Base-by-base conservation (phyloP, 169 alveolate genomes). In the Toxoplasma gondii region DNA sequence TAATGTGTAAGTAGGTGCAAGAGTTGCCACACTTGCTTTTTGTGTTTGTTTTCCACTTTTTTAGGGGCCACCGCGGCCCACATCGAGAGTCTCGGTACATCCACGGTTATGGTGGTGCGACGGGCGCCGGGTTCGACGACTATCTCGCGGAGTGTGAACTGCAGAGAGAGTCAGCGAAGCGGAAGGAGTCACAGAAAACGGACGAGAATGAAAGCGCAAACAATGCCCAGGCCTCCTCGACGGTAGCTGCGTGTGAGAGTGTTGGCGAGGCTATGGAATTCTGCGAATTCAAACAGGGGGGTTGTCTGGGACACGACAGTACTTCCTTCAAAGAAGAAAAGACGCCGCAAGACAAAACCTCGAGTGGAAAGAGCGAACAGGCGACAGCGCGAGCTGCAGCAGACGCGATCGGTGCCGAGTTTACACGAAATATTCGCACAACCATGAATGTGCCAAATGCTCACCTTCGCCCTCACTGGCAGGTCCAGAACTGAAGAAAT, bases 51-150 rank as follows among this genome's bases (percentile, higher is more conserved):
- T 78, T 39, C 19, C 87, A 31, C 83, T 81, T 81, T 81, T 16
- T 41, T 5, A 82, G 90, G 67, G 90, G 90, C 22, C 54, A 39
- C 69, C 54, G 90, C 29, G 90, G 90, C 36, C 38, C 29, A 5
- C 90, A 82, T 43, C 90, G 90, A 45, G 90, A 82, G 90, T 82
- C 90, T 17, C 34, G 90, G 22, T 82, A 43, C 4, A 41, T 82
- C 67, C 39, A 4, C 34, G 90, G 90, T 38, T 43, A n/a, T 67
- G 90, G 90, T 22, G 90, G 90, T 5, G 36, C 41, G 69, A 41
- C 90, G 0, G 90, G 90, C 38, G 90, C 41, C 19, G 90, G 90
- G 19, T 82, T 39, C 67, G 90, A 82, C 90, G 90, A 82, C 90
- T 82, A 38, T 34, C 45, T 78, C 53, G 87, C 87, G 24, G 87